Evolutionary conservation across 2,329 filamentous ascomycete genomes (phyloP).

Genomic region (Calonectria hongkongensis): DNA sequence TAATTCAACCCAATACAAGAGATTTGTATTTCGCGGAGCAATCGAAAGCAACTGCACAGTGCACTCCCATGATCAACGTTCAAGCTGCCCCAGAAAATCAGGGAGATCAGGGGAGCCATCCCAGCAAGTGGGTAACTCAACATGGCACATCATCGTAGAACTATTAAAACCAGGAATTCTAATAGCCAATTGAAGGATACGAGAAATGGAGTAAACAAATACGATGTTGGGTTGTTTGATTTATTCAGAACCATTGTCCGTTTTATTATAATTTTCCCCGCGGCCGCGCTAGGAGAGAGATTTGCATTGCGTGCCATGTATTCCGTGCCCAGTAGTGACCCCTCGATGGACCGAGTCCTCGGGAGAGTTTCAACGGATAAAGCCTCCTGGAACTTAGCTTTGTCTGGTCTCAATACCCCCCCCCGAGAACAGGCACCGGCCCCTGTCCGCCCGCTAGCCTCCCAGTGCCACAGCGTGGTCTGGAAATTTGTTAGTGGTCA

Average conservation of each 20-base stretch:
- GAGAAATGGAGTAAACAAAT: too few relatives aligned
- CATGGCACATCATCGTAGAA: too few relatives aligned
- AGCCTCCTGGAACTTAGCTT: constrained; percentile 21
- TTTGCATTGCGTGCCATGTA: too few relatives aligned
- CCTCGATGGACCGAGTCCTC: constrained; percentile 26
- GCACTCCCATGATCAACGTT: not conserved
- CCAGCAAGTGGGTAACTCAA: not conserved
- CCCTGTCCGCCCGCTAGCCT: constrained; percentile 23
- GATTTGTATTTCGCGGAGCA: not conserved
- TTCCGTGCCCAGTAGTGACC: constrained; percentile 1
- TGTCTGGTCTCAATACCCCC: not conserved
- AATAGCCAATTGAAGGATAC: too few relatives aligned
- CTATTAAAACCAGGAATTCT: too few relatives aligned
- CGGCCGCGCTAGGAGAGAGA: too few relatives aligned
- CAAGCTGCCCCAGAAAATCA: constrained; percentile 8
- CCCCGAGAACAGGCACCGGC: constrained; percentile 13
- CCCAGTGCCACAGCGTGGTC: constrained; percentile 22
- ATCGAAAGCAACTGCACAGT: not conserved
- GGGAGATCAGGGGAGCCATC: not conserved
- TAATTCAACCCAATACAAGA: not conserved
- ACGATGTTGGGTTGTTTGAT: too few relatives aligned
- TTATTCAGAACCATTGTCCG: too few relatives aligned
- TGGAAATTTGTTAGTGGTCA: constrained; percentile 44
- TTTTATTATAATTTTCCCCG: too few relatives aligned
- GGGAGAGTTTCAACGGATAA: constrained; percentile 29